These are phyloP conservation scores for Thermomyces lanuginosus DNA, from an alignment of 2,329 filamentous ascomycete species.

Conservation along the genomic window DNA sequence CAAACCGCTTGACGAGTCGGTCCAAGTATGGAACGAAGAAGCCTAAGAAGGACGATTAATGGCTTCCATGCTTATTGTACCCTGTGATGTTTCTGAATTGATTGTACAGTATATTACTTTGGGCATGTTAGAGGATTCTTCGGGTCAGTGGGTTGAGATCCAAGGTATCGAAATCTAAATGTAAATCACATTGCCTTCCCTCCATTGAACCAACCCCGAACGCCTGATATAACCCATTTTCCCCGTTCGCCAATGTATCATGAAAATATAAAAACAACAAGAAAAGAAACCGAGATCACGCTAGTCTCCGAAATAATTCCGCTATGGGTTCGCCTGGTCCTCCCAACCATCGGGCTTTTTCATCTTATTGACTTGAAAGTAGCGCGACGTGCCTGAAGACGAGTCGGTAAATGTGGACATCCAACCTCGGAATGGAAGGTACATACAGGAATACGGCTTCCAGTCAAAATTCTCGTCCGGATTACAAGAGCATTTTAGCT, in stretches of 20 bases:
- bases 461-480: constrained; percentile 97
- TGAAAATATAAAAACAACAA: no score
- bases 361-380: constrained; percentile 66
- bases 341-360: constrained; percentile 77
- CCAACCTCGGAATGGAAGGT: not conserved
- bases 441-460: constrained; percentile 93
- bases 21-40: constrained; percentile 99
- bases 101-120: no score
- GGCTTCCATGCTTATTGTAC: not conserved
- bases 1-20: constrained; percentile 62
- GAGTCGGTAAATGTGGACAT: no score
- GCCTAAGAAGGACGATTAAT: constrained; percentile 63
- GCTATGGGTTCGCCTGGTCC: constrained; percentile 46
- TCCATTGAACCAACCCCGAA: no score
- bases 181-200: no score
- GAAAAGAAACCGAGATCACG: no score
- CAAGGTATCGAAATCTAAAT: not conserved
- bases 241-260: no score
- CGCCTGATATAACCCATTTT: no score
- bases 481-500: constrained; percentile 87
- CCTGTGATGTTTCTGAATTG: constrained; percentile 4
- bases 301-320: no score
- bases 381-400: constrained; percentile 61
- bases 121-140: no score
- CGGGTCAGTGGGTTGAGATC: no score